Evolutionary conservation across 108 stramenopile species (phyloP).

Genomic region (Discostella stelligeroides): DNA sequence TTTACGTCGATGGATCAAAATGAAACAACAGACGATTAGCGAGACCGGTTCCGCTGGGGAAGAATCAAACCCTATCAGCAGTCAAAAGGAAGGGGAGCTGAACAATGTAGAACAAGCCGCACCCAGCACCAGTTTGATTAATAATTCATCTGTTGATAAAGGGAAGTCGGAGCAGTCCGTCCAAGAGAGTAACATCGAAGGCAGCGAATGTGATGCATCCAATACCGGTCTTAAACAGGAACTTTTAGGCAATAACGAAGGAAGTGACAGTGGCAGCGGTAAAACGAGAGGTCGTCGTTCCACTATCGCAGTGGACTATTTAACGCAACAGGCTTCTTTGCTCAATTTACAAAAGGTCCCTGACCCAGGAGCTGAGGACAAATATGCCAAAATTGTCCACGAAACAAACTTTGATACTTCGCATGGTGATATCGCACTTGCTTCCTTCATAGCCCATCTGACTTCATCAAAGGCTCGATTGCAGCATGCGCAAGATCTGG

Average conservation of each 20-base stretch:
- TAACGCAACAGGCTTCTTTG: conserved; percentile 1
- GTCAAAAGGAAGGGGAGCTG: not conserved
- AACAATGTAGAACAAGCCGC: not conserved
- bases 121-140: not conserved
- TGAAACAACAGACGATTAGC: not conserved
- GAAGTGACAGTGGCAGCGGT: not conserved
- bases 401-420: conserved; percentile 26
- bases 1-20: conserved; percentile 7
- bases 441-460: conserved; percentile 41
- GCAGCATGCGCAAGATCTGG: conserved; percentile 7
- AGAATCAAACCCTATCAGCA: not conserved
- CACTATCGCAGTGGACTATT: not conserved
- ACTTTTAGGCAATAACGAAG: not conserved
- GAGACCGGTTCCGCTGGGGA: not conserved
- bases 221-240: not conserved
- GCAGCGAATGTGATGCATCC: not conserved
- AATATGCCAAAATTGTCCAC: conserved; percentile 35
- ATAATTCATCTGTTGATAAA: not conserved
- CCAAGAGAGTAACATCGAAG: not conserved
- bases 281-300: not conserved
- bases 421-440: conserved; percentile 26
- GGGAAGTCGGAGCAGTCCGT: not conserved
- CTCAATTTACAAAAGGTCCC: conserved; percentile 6
- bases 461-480: conserved; percentile 18
- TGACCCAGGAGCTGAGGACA: conserved; percentile 12